These are phyloP conservation scores for Talaromyces trachyspermus DNA, from an alignment of 495 filamentous ascomycete genomes.

Conservation along the genomic window DNA sequence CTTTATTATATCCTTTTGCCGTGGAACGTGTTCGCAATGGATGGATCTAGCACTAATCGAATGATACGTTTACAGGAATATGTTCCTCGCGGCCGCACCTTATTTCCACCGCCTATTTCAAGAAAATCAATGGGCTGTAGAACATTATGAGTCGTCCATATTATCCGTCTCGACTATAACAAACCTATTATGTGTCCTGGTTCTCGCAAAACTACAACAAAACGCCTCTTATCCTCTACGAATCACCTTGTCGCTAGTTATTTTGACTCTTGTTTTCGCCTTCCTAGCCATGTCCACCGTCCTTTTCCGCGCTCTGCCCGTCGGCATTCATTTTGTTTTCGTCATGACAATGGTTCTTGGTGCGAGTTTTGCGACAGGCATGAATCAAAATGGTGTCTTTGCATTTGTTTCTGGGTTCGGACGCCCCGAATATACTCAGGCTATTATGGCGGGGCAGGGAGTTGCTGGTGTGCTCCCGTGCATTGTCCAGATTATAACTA, in stretches of 20 bases:
- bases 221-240: constrained; percentile 77
- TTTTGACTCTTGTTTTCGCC: constrained; percentile 65
- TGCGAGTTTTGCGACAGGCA: constrained; percentile 68
- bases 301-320: constrained; percentile 49
- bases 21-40: too few species aligned
- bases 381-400: constrained; percentile 93
- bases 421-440: constrained; percentile 80
- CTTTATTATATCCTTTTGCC: neutral
- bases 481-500: constrained; percentile 74
- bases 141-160: constrained; percentile 82
- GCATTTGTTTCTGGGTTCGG: constrained; percentile 84
- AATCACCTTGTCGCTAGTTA: constrained; percentile 62
- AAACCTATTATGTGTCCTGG: constrained; percentile 63
- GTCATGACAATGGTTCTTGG: constrained; percentile 75
- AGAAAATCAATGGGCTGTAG: constrained; percentile 58
- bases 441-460: constrained; percentile 92
- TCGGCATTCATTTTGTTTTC: constrained; percentile 67
- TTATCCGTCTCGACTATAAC: constrained; percentile 77
- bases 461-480: constrained; percentile 87
- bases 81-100: constrained; percentile 92
- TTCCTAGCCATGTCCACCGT: constrained; percentile 75
- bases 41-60: too few species aligned
- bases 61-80: constrained; percentile 59
- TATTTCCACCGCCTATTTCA: constrained; percentile 86
- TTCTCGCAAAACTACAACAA: constrained; percentile 71